Percentiles rank a stretch among this genome's conserved stretches.
These are phyloP conservation scores for Metschnikowia anglica DNA, from an alignment of 805 yeast genomes.

Conservation along the genomic window DNA sequence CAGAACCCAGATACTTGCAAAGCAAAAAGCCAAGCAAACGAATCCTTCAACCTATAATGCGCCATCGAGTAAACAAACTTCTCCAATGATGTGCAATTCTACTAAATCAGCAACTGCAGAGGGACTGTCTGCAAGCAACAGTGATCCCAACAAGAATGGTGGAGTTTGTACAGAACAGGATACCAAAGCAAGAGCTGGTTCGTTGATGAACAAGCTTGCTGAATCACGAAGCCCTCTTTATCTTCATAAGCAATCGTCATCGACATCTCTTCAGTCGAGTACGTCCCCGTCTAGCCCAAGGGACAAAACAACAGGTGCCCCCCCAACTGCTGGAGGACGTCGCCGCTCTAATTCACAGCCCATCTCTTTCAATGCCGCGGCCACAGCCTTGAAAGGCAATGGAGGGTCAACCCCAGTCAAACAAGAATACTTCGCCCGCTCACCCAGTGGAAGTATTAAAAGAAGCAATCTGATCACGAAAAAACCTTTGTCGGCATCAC, in stretches of 20 bases:
- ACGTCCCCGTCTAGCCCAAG: not conserved
- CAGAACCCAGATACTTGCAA: conserved; percentile 4
- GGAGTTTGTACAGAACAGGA: not conserved
- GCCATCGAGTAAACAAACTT: not conserved
- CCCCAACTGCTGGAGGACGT: conserved; percentile 23
- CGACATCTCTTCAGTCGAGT: conserved; percentile 12
- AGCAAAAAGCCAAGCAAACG: conserved; percentile 4
- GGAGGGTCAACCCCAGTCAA: conserved; percentile 1
- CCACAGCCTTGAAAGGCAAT: conserved; percentile 27
- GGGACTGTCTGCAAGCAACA: not conserved
- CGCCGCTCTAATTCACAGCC: conserved; percentile 42
- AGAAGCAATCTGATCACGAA: conserved; percentile 10
- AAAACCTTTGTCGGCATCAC: conserved; percentile 6
- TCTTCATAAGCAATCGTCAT: conserved; percentile 10
- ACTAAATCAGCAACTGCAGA: not conserved
- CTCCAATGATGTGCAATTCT: not conserved
- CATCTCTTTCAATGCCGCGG: conserved; percentile 25
- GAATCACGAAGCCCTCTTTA: conserved; percentile 5
- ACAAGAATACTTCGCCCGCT: conserved; percentile 9
- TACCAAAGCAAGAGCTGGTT: not conserved
- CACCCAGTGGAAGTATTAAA: conserved; percentile 21
- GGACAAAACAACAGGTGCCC: conserved; percentile 12
- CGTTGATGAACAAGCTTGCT: not conserved
- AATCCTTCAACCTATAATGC: not conserved
- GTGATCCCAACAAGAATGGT: not conserved